Conservation (phyloP, 139 green algal genomes). For the Chlorella sp. region DNA sequence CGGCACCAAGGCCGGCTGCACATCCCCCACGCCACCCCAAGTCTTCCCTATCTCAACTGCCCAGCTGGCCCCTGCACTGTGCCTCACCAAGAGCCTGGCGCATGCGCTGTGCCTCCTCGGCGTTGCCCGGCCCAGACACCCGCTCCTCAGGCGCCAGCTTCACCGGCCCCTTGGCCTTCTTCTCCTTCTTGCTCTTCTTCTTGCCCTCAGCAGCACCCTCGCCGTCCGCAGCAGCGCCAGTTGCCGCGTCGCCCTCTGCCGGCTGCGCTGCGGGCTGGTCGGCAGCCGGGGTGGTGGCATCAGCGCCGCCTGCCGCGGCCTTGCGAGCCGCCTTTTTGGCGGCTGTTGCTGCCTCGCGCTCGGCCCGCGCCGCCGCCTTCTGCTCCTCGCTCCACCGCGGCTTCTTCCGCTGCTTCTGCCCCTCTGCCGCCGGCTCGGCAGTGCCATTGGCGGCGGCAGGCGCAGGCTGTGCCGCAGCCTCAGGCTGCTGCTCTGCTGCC, state of each 20-base stretch:
- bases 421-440: neutral
- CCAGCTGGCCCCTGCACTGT: neutral
- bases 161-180: slow-evolving; percentile 32
- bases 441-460: neutral
- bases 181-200: slow-evolving; percentile 46
- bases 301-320: neutral
- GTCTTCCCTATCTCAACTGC: too few relatives aligned
- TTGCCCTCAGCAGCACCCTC: neutral
- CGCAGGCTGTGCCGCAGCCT: too few relatives aligned
- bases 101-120: slow-evolving; percentile 72
- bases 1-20: too few relatives aligned
- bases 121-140: slow-evolving; percentile 72
- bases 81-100: slow-evolving; percentile 61
- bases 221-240: neutral
- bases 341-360: neutral
- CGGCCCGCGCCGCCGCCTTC: slow-evolving; percentile 40
- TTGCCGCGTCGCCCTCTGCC: neutral
- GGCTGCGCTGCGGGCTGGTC: neutral
- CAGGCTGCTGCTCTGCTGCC: neutral
- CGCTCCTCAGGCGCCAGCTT: slow-evolving; percentile 49
- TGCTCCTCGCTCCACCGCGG: slow-evolving; percentile 48
- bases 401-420: slow-evolving; percentile 44
- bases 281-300: neutral
- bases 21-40: too few relatives aligned
- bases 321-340: neutral